Evolutionary conservation across 2,329 filamentous ascomycete genomes (phyloP).

Genomic region (Aspergillus sp.): DNA sequence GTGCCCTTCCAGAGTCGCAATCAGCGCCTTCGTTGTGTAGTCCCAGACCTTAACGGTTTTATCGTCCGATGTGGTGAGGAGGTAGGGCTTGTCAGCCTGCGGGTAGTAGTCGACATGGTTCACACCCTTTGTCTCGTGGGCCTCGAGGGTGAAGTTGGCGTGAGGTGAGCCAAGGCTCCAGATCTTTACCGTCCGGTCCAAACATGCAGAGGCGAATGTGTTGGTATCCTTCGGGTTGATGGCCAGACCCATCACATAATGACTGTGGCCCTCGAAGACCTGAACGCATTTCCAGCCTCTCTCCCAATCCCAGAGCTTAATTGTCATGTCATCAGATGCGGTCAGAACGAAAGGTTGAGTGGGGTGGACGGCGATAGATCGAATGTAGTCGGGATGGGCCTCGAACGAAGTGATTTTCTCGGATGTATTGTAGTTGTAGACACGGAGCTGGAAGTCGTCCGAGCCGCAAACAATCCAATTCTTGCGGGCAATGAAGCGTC

Average conservation of each 20-base stretch:
- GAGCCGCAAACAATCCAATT: constrained; percentile 98
- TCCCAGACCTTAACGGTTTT: constrained; percentile 98
- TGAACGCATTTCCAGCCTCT: constrained; percentile 97
- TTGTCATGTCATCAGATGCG: constrained; percentile 96
- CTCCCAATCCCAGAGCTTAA: constrained; percentile 99
- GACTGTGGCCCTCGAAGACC: constrained; percentile 90
- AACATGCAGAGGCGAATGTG: constrained; percentile 84
- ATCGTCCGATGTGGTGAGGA: constrained; percentile 94
- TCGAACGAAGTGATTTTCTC: constrained; percentile 98
- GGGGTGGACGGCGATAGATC: constrained; percentile 91
- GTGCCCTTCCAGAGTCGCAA: constrained; percentile 93
- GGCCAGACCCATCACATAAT: constrained; percentile 93
- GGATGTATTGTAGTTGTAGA: constrained; percentile 99
- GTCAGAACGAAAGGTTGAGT: constrained; percentile 94
- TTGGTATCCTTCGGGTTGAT: constrained; percentile 98
- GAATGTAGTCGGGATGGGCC: constrained; percentile 96
- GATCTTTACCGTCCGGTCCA: constrained; percentile 95
- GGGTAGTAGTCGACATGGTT: constrained; percentile 91
- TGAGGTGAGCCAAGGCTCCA: constrained; percentile 93
- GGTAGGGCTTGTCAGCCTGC: constrained; percentile 66
- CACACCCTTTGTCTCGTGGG: constrained; percentile 93
- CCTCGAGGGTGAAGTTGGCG: constrained; percentile 93
- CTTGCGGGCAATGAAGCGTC: constrained; percentile 93
- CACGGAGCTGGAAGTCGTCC: constrained; percentile 80
- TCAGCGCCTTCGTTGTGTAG: constrained; percentile 95